Evolutionary conservation across 495 filamentous ascomycete species (phyloP).

Genomic region (Penicillium diatomitis): DNA sequence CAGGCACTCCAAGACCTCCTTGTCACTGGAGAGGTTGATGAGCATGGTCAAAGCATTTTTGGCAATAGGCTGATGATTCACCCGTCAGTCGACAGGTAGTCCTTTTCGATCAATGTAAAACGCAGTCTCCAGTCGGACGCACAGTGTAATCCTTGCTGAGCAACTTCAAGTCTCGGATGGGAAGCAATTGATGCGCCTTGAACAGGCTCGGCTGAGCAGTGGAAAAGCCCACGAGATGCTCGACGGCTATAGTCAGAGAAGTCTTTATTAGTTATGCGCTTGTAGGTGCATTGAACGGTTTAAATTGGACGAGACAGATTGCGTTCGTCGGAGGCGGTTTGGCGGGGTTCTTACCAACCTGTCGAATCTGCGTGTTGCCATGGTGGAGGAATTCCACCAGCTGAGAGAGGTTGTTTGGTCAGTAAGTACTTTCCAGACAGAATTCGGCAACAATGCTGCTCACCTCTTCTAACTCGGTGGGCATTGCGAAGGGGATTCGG

Average conservation of each 20-base stretch:
- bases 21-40: constrained; percentile 79
- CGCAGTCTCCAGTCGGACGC: constrained; percentile 15
- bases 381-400: constrained; percentile 88
- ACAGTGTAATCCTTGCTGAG: constrained; percentile 73
- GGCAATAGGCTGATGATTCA: constrained; percentile 60
- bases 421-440: background rate
- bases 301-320: too few species aligned
- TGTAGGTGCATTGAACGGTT: background rate
- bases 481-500: constrained; percentile 43
- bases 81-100: too few species aligned
- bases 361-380: constrained; percentile 76
- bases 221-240: constrained; percentile 81
- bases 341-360: constrained; percentile 46
- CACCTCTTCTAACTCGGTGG: constrained; percentile 78
- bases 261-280: background rate
- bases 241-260: constrained; percentile 46
- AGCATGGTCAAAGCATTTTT: constrained; percentile 89
- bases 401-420: constrained; percentile 31
- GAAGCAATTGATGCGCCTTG: constrained; percentile 68
- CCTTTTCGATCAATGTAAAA: too few species aligned
- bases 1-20: constrained; percentile 59
- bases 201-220: constrained; percentile 68
- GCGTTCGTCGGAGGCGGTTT: background rate
- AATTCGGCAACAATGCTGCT: background rate
- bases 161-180: constrained; percentile 83